Conservation (phyloP, 768 basidiomycete genomes). For the Xerocomellus amylosporus region DNA sequence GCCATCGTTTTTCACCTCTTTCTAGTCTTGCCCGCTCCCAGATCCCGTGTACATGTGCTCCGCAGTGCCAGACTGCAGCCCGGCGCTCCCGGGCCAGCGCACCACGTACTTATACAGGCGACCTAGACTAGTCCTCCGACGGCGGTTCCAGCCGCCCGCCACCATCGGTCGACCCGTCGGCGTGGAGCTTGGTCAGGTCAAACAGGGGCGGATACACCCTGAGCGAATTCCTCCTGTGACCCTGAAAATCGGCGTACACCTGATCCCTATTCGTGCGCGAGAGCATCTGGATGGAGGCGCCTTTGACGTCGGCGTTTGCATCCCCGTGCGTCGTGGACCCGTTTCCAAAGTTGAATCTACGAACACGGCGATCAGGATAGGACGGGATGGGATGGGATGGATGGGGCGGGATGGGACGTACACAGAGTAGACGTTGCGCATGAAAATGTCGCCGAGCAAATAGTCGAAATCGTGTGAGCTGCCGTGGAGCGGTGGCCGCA, state of each 20-base stretch:
- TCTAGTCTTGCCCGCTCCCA: too few species aligned
- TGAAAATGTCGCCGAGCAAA: conserved; percentile 43
- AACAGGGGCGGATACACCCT: conserved; percentile 22
- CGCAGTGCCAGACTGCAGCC: too few species aligned
- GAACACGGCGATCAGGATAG: neutral
- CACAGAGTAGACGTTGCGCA: conserved; percentile 47
- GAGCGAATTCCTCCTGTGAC: conserved; percentile 11
- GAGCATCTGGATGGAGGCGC: conserved; percentile 42
- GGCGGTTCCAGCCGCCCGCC: conserved; percentile 20
- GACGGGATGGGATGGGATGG: neutral
- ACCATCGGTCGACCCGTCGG: conserved; percentile 21
- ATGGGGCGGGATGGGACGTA: conserved; percentile 14
- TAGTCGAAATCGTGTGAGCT: conserved; percentile 34
- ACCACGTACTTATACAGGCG: too few species aligned
- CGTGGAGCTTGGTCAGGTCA: conserved; percentile 17
- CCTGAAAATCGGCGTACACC: conserved; percentile 31
- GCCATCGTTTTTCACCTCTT: too few species aligned
- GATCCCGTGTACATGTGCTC: too few species aligned
- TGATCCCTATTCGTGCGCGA: conserved; percentile 35
- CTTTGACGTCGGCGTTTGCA: conserved; percentile 11
- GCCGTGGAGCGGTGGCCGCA: conserved; percentile 30
- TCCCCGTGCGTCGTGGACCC: conserved; percentile 4
- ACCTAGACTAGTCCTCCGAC: neutral
- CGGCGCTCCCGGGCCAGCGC: too few species aligned
- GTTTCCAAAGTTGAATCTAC: conserved; percentile 45